Evolutionary conservation across 768 basidiomycete species (phyloP).

Genomic region (Cyclocybe aegerita): DNA sequence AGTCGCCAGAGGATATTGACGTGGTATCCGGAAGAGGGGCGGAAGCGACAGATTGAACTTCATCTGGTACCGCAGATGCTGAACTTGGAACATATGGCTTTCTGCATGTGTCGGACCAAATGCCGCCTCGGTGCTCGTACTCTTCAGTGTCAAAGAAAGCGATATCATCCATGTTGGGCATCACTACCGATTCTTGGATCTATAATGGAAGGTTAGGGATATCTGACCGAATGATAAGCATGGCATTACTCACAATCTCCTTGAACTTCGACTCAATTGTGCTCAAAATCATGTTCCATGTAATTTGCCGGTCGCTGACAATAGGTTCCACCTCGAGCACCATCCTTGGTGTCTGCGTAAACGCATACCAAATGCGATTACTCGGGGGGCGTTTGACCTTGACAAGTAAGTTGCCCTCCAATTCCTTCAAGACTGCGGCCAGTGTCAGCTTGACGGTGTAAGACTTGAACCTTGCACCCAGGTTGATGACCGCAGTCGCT

Average conservation of each 20-base stretch:
- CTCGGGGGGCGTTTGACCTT: slow-evolving; percentile 94
- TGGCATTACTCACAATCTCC: slow-evolving; percentile 68
- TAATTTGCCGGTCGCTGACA: slow-evolving; percentile 92
- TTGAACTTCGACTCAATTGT: slow-evolving; percentile 88
- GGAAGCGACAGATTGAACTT: slow-evolving; percentile 33
- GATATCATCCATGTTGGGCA: slow-evolving; percentile 99
- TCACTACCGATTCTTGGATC: slow-evolving; percentile 92
- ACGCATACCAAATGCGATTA: slow-evolving; percentile 95
- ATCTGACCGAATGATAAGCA: slow-evolving; percentile 1
- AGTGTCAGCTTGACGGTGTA: slow-evolving; percentile 89
- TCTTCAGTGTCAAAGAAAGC: slow-evolving; percentile 83
- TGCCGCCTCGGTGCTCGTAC: slow-evolving; percentile 77
- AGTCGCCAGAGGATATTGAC: slow-evolving; percentile 9
- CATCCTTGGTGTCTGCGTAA: slow-evolving; percentile 87
- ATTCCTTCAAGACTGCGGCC: slow-evolving; percentile 81
- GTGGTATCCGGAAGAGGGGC: slow-evolving; percentile 31
- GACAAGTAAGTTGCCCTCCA: slow-evolving; percentile 89
- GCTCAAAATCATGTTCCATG: slow-evolving; percentile 88
- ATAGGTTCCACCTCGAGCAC: slow-evolving; percentile 90
- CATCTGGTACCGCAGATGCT: slow-evolving; percentile 21
- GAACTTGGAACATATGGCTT: slow-evolving; percentile 19
- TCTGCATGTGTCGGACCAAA: slow-evolving; percentile 74
- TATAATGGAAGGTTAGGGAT: slow-evolving; percentile 27
- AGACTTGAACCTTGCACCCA: slow-evolving; percentile 82
- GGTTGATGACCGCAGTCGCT: slow-evolving; percentile 84